Evolutionary conservation across 2,329 filamentous ascomycete species (phyloP).

Genomic region (Fusarium chlamydosporum): DNA sequence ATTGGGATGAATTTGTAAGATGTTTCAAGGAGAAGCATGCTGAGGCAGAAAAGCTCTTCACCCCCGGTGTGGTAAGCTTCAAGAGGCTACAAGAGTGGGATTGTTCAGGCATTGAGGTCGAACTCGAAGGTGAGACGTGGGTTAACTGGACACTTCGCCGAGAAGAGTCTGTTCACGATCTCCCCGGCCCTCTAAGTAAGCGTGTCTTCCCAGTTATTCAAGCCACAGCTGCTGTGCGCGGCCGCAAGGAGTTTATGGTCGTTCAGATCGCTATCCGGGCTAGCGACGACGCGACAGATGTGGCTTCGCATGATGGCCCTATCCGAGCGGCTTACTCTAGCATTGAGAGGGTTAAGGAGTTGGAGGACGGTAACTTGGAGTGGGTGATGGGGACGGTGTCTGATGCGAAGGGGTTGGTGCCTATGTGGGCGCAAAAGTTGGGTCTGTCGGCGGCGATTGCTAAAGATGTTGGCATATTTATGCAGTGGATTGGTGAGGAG

Average conservation of each 20-base stretch:
- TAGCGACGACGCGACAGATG: conserved; percentile 54
- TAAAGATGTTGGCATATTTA: conserved; percentile 79
- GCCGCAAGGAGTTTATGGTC: conserved; percentile 66
- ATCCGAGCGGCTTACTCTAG: conserved; percentile 74
- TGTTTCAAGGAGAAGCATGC: conserved; percentile 68
- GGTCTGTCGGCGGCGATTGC: conserved; percentile 73
- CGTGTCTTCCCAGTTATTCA: conserved; percentile 78
- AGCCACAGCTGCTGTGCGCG: conserved; percentile 64
- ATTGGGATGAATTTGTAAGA: conserved; percentile 73
- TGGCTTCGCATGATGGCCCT: conserved; percentile 60
- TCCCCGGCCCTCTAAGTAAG: conserved; percentile 71
- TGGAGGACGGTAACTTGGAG: conserved; percentile 65
- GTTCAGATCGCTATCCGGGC: conserved; percentile 67
- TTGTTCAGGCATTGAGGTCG: conserved; percentile 58
- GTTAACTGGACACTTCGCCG: conserved; percentile 64
- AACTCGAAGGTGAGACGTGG: conserved; percentile 61
- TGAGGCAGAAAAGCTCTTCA: conserved; percentile 59
- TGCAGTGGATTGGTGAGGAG: conserved; percentile 71
- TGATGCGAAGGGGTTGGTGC: conserved; percentile 76
- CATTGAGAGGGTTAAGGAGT: conserved; percentile 71
- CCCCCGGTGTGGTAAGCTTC: conserved; percentile 56
- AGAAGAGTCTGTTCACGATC: conserved; percentile 75
- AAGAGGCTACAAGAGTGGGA: conserved; percentile 62
- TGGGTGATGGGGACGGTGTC: conserved; percentile 86
- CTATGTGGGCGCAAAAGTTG: conserved; percentile 74